Evolutionary conservation across 2,329 filamentous ascomycete species (phyloP).

Genomic region (Bipolaris bicolor): DNA sequence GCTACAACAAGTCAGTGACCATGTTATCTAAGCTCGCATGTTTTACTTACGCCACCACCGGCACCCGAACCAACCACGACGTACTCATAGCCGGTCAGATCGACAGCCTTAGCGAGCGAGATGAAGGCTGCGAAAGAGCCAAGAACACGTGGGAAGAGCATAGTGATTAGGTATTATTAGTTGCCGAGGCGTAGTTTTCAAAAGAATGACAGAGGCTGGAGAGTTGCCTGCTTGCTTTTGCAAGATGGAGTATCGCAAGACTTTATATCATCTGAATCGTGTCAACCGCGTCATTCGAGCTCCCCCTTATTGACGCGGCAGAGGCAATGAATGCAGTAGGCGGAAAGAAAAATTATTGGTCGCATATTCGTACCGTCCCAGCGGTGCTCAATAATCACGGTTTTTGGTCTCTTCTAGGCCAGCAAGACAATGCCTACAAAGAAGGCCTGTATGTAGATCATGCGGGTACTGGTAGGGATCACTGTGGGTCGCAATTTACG

Average conservation of each 20-base stretch:
- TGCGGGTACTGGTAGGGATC: slow-evolving; percentile 2
- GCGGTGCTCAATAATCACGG: slow-evolving; percentile 16
- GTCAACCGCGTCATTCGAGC: neutral
- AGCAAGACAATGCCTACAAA: slow-evolving; percentile 11
- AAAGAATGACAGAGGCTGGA: slow-evolving; percentile 24
- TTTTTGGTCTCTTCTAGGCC: slow-evolving; percentile 18
- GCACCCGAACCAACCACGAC: slow-evolving; percentile 63
- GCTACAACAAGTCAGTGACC: slow-evolving; percentile 11
- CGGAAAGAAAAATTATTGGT: slow-evolving; percentile 9
- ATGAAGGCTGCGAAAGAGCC: slow-evolving; percentile 27
- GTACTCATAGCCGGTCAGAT: slow-evolving; percentile 62
- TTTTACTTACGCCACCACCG: slow-evolving; percentile 29
- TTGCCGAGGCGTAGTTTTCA: slow-evolving; percentile 2
- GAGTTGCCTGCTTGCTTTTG: slow-evolving; percentile 18
- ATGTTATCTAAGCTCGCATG: neutral
- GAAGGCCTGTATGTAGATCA: slow-evolving; percentile 9
- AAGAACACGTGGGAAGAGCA: slow-evolving; percentile 32
- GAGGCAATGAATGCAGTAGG: neutral
- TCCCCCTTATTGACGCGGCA: slow-evolving; percentile 8
- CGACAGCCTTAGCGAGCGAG: slow-evolving; percentile 33
- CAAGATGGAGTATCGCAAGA: neutral
- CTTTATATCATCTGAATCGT: slow-evolving; percentile 13
- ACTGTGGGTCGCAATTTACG: slow-evolving; percentile 9
- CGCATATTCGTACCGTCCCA: neutral
- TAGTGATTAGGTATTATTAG: slow-evolving; percentile 19